Evolutionary conservation across 2,329 filamentous ascomycete genomes (phyloP), one percentile per base, ranked within the genome.

Genomic region (Apiospora marii): DNA sequence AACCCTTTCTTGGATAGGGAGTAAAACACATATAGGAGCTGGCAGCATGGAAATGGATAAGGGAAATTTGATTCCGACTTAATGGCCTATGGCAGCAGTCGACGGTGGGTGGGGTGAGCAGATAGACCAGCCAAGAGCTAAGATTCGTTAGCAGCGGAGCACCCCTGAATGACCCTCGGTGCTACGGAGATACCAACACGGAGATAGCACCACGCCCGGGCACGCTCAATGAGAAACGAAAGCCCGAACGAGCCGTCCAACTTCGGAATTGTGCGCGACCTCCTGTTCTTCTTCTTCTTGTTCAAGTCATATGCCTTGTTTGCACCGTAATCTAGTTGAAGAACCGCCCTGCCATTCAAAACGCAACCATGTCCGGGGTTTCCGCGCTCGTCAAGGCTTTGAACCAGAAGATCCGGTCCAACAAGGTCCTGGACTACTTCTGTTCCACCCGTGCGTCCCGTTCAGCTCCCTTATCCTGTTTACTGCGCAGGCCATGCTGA

Each of bases 401-500:
- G 12, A 53, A 53, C 49, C 49, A 53, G 10, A 53, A 27, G n/a
- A 53, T 53, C 49, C n/a, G 49, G 49, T 53, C 49, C 13, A 53
- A 53, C n/a, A 53, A 53, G 49, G 49, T 53, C 49, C 49, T 53
- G 49, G 49, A 53, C 24, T 27, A 53, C 10, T 51, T 51, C 48
- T 51, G 48, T 24, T 51, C 48, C n/a, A 51, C 48, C 48, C 48
- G 48, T 51, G n/a, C 48, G 48, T 51, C 12, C 48, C 48, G 8
- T 24, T 24, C 12, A 10, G 8, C 22, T 51, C 10, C 8, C 48
- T 10, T 49, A 4, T 6, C 3, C 8, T 3, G 24, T 10, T 3
- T 41, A 10, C 37, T 41, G 7, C 0, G 37, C 37, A 41, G 5
- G 10, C 7, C 3, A 53, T 53, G n/a, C 24, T 53, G 10, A 53